Conservation (phyloP, 306 rosid genomes). For the Dryas drummondii region DNA sequence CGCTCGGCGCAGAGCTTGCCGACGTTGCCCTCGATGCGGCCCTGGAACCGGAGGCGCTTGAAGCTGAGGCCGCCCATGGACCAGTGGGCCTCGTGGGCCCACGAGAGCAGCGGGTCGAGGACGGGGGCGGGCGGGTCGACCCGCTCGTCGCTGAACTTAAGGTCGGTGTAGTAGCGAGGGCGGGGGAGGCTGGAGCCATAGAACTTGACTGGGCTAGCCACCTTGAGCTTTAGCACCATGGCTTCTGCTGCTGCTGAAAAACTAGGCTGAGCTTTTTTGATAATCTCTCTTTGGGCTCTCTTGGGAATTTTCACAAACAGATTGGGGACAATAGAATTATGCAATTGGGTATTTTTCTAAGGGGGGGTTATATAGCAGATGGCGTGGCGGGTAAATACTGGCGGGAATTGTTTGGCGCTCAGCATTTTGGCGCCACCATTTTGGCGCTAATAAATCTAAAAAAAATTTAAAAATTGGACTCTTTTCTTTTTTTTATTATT, state of each 20-base stretch:
- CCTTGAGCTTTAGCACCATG: conserved; percentile 59
- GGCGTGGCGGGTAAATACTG: conserved; percentile 13
- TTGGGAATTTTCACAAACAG: not conserved
- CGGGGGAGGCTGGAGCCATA: conserved; percentile 91
- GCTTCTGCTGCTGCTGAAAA: not conserved
- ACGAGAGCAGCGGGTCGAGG: conserved; percentile 51
- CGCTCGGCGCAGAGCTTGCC: conserved; percentile 58
- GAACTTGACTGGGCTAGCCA: conserved; percentile 61
- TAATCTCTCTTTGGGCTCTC: not conserved
- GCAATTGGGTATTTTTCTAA: not conserved
- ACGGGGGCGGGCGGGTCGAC: conserved; percentile 68
- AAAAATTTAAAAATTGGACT: no score
- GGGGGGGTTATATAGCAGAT: not conserved
- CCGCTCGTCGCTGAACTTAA: conserved; percentile 58
- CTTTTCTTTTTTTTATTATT: no score
- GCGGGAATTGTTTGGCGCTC: conserved; percentile 10
- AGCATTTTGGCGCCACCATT: conserved; percentile 5
- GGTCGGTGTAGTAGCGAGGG: conserved; percentile 72
- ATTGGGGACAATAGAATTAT: not conserved
- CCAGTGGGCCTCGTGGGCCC: conserved; percentile 98
- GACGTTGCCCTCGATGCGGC: conserved; percentile 77
- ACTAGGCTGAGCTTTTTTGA: not conserved
- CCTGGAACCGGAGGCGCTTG: conserved; percentile 75
- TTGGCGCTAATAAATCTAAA: not conserved
- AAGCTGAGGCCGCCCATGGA: conserved; percentile 86